Percentiles rank a stretch among this genome's conserved stretches.
These are phyloP conservation scores for Byssothecium circinans DNA, from an alignment of 2,329 filamentous ascomycete genomes.

Conservation along the genomic window DNA sequence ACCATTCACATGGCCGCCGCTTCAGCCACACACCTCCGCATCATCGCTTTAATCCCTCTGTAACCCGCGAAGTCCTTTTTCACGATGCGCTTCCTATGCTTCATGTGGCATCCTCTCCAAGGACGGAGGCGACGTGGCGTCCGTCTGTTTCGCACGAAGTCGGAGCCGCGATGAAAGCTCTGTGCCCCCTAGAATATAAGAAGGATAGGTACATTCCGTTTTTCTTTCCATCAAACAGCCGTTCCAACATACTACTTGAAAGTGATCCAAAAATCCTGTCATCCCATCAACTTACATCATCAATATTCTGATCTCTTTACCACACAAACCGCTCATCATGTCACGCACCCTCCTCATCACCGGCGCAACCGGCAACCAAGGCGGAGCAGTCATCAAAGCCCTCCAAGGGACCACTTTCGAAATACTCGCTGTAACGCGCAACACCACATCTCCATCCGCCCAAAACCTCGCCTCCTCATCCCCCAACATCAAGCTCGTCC, in stretches of 20 bases:
- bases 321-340: constrained; percentile 21
- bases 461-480: constrained; percentile 49
- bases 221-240: not conserved
- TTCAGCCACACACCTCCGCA: not conserved
- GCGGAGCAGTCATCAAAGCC: constrained; percentile 43
- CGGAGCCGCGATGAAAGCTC: not conserved
- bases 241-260: not conserved
- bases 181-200: not conserved
- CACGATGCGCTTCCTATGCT: not conserved
- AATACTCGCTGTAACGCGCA: constrained; percentile 60
- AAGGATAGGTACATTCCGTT: not conserved
- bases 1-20: not conserved
- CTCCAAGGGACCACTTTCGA: constrained; percentile 44
- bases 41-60: not conserved
- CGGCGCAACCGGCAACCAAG: constrained; percentile 48
- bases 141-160: not conserved
- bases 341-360: constrained; percentile 43
- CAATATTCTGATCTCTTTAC: not conserved
- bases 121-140: not conserved
- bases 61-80: not conserved
- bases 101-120: not conserved
- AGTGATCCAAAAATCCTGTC: not conserved
- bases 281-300: not conserved
- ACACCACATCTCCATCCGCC: constrained; percentile 51
- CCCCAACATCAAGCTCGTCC: constrained; percentile 53